These are phyloP conservation scores for Clitocybe nebularis DNA, from an alignment of 1,284 basidiomycete species.

Conservation along the genomic window DNA sequence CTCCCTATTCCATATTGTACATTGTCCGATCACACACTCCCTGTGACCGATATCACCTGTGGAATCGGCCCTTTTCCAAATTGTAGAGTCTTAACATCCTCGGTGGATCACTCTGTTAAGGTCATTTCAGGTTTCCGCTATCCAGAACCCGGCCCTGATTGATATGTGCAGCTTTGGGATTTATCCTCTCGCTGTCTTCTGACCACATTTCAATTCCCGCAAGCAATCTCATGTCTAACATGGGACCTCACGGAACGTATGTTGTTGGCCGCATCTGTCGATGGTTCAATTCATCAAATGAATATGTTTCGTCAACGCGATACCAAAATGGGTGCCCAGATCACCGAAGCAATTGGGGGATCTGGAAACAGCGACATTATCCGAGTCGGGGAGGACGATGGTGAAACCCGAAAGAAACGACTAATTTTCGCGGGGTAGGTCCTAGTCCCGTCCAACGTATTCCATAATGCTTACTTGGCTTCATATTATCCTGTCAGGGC, in stretches of 20 bases:
- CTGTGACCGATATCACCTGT: conserved; percentile 79
- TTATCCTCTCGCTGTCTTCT: conserved; percentile 71
- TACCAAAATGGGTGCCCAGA: conserved; percentile 40
- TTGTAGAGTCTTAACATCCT: conserved; percentile 77
- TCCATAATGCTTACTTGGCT: too few relatives aligned
- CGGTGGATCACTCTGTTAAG: conserved; percentile 91
- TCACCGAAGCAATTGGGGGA: conserved; percentile 73
- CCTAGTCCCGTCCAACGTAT: too few relatives aligned
- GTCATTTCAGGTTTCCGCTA: conserved; percentile 35
- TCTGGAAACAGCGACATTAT: conserved; percentile 67
- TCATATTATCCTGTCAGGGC: conserved; percentile 38
- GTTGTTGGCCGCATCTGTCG: conserved; percentile 78
- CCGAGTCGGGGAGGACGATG: conserved; percentile 53
- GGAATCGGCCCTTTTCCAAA: conserved; percentile 78
- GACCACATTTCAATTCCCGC: conserved; percentile 84
- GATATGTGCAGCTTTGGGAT: conserved; percentile 67
- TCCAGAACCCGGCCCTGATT: conserved; percentile 1
- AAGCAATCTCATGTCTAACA: conserved; percentile 62
- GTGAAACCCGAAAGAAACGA: conserved; percentile 44
- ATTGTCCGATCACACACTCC: conserved; percentile 88
- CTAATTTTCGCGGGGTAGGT: conserved; percentile 61
- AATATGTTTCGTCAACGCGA: conserved; percentile 71
- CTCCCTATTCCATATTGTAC: conserved; percentile 75
- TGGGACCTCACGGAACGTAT: conserved; percentile 85
- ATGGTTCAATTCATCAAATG: conserved; percentile 75